These are phyloP conservation scores for Boletus edulis DNA, from an alignment of 768 basidiomycete species.

Conservation along the genomic window DNA sequence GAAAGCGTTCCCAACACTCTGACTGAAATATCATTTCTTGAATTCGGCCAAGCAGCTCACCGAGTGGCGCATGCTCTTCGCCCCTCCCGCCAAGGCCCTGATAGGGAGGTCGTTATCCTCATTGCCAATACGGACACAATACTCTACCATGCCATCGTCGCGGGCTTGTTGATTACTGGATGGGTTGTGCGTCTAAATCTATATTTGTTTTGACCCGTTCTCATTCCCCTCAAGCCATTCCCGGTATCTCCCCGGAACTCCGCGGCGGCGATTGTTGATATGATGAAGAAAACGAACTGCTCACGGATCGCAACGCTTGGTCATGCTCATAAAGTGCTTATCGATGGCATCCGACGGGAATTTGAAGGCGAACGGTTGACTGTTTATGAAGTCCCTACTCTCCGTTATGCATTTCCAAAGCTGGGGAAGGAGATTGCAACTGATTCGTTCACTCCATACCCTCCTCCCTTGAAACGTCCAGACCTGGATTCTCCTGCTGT, in stretches of 20 bases:
- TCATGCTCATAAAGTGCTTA: slow-evolving; percentile 16
- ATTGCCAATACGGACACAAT: slow-evolving; percentile 32
- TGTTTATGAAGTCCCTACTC: slow-evolving; percentile 18
- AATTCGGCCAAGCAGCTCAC: slow-evolving; percentile 30
- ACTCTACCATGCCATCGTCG: slow-evolving; percentile 32
- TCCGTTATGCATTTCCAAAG: slow-evolving; percentile 37
- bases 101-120: slow-evolving; percentile 20
- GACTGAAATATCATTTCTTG: slow-evolving; percentile 25
- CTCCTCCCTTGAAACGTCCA: slow-evolving; percentile 4
- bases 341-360: slow-evolving; percentile 6
- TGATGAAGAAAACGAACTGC: slow-evolving; percentile 25
- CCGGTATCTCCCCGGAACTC: slow-evolving; percentile 42
- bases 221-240: slow-evolving; percentile 31
- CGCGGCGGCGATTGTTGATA: slow-evolving; percentile 33
- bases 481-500: slow-evolving; percentile 37
- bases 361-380: neutral
- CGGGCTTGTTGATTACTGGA: slow-evolving; percentile 40
- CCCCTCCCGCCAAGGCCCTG: slow-evolving; percentile 28
- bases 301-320: slow-evolving; percentile 17
- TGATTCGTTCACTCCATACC: slow-evolving; percentile 21
- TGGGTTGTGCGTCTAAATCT: slow-evolving; percentile 28
- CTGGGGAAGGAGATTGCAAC: slow-evolving; percentile 32
- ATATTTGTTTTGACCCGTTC: slow-evolving; percentile 23
- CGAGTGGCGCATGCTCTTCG: slow-evolving; percentile 40
- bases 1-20: slow-evolving; percentile 4